Evolutionary conservation across 495 filamentous ascomycete species (phyloP), one percentile per base, ranked within the genome.

Genomic region (Trichoderma reesei): DNA sequence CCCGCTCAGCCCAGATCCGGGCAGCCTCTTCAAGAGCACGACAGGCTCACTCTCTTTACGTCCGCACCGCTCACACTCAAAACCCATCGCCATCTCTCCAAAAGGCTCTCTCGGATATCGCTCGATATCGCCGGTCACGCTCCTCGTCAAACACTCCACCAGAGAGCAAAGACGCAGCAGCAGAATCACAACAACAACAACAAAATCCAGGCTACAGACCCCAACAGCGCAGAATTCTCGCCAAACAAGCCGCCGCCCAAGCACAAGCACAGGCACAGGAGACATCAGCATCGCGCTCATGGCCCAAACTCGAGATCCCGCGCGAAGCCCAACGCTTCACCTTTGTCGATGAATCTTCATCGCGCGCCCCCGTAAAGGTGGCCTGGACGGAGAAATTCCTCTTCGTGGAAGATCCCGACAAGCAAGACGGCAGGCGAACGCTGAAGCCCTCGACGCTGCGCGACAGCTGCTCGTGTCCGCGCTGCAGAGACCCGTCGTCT

Each of bases 401-500:
- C 48, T 56, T 56, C 14, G 48, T 56, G 8, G 48, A 56, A 9
- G 48, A 56, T 34, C 48, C 31, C 6, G 48, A 7, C 8, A 56
- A 34, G 59, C 16, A 61, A 20, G 31, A 61, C 18, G 59, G 59
- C 3, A 34, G 36, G 8, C 3, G 59, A 20, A n/a, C 59, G 36
- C 36, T 61, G 59, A 41, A 41, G 76, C 80, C 64, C 69, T 84
- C 84, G 59, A 88, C 85, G 72, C 82, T 96, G 18, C 88, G 92
- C 38, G 92, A 98, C 70, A 69, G 82, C 44, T 98, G 93, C 72
- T 68, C 77, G 42, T 96, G 93, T 68, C 70, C 79, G 3, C 67
- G 31, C 3, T 96, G 93, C 73, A 81, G 93, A 46, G 86, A 96
- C 72, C 82, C 83, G 2, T 82, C 88, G 63, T 92, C 91, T 0